A percentile compares a stretch with the other conserved stretches of the same genome.
These are phyloP conservation scores for Chrysopogon serrulatus DNA, from an alignment of 176 grass and related monocot species.

Conservation along the genomic window DNA sequence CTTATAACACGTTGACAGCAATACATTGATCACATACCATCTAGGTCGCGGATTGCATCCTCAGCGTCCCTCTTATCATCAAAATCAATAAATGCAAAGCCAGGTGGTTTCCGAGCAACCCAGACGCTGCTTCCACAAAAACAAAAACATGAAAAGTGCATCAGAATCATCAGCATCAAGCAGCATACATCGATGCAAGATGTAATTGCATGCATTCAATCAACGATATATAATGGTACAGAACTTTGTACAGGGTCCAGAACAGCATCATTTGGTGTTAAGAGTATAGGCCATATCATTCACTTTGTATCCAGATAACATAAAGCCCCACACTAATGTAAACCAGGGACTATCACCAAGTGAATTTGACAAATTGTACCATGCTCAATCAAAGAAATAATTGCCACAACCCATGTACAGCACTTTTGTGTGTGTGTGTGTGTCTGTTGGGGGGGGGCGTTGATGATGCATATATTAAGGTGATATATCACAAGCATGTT, in stretches of 20 bases:
- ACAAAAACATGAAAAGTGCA: not conserved
- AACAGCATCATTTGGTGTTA: not conserved
- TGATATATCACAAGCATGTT: not conserved
- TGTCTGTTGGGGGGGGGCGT: too few relatives aligned
- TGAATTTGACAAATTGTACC: not conserved
- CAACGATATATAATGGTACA: not conserved
- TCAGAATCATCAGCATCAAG: not conserved
- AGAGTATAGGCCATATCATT: not conserved
- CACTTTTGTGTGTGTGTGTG: not conserved
- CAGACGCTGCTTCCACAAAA: conserved; percentile 63
- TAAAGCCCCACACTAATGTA: not conserved
- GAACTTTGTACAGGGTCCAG: not conserved
- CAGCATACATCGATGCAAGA: not conserved
- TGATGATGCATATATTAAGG: not conserved
- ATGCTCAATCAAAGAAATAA: not conserved
- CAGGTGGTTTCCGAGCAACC: conserved; percentile 90
- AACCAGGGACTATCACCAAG: not conserved
- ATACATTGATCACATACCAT: conserved; percentile 49
- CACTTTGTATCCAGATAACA: not conserved
- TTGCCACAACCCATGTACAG: not conserved
- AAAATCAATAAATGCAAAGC: conserved; percentile 95
- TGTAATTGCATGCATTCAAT: not conserved
- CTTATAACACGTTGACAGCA: not conserved
- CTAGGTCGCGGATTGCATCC: conserved; percentile 82
- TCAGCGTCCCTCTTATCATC: conserved; percentile 87